Evolutionary conservation across 2,329 filamentous ascomycete genomes (phyloP), one percentile per base, ranked within the genome.

Genomic region (Neonectria neomacrospora): DNA sequence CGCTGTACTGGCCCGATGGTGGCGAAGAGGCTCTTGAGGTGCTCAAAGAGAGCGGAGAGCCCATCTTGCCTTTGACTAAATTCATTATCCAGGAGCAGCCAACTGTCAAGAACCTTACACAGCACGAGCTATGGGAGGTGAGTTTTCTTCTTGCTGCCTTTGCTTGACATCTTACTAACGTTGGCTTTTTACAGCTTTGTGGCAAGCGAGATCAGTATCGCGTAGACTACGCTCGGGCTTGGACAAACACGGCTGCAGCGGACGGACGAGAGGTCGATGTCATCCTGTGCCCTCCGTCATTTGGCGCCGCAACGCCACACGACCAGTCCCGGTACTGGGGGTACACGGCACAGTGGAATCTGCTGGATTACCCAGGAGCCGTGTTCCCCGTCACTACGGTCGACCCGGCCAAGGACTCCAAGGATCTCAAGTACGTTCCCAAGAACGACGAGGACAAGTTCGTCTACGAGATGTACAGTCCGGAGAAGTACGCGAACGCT

Each of bases 341-440:
- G 1, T 92, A 92, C 68, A 90, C 88, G 0, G 79, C 83, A 0
- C 84, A 88, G 64, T 92, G 89, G 88, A 92, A 92, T 72, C 70
- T 91, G 44, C 81, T 92, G 1, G 89, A 92, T 73, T 91, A 90
- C 73, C 87, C 90, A 0, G 84, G 82, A 10, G 75, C 85, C 2
- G 82, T 88, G 0, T 90, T 92, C 71, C 90, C 90, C 0, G 86
- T 85, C 1, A 75, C 74, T 4, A 73, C 64, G 1, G 75, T 75
- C 2, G 70, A 75, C 30, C 68, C 71, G 0, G 16, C 52, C 9
- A 72, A 70, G 45, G 75, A 77, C n/a, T 30, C 42, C 12, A 71
- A 71, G 53, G 66, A 75, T 11, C 8, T 50, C 1, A 16, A 32
- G 1, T 76, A 76, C 22, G 60, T 68, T 9, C 74, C 74, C 1